Conservation (phyloP, 306 rosid genomes). For the Echinosophora koreensis region DNA sequence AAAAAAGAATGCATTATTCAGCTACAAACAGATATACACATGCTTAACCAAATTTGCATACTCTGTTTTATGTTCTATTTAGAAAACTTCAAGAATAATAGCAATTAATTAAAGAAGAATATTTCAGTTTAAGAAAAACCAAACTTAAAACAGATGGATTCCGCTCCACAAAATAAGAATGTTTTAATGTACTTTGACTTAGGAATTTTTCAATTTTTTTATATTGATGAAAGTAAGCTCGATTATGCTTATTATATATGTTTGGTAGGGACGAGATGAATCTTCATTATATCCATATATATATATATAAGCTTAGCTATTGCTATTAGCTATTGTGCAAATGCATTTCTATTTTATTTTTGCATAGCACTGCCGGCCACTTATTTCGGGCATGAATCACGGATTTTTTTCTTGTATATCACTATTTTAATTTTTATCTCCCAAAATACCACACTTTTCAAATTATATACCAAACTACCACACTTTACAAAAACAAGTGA, state of each 20-base stretch:
- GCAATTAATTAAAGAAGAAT: not conserved
- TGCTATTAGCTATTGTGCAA: not conserved
- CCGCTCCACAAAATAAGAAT: not conserved
- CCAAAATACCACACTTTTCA: no score
- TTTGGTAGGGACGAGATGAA: not conserved
- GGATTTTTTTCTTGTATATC: no score
- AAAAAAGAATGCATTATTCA: not conserved
- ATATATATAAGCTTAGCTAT: not conserved
- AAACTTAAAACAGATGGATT: constrained; percentile 10
- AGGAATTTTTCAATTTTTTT: not conserved
- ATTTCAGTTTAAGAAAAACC: constrained; percentile 4
- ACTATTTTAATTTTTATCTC: no score
- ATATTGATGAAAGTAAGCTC: not conserved
- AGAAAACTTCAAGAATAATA: not conserved
- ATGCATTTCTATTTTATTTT: constrained; percentile 20
- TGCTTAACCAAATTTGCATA: not conserved
- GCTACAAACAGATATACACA: not conserved
- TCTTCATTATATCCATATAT: not conserved
- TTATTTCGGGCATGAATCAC: constrained; percentile 21
- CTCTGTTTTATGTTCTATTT: not conserved
- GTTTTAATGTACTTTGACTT: not conserved
- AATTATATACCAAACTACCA: no score
- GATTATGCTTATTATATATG: not conserved
- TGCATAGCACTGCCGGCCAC: constrained; percentile 3
- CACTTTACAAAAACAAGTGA: no score